Evolutionary conservation across 768 basidiomycete genomes (phyloP).

Genomic region (Asterophora lycoperdoides): DNA sequence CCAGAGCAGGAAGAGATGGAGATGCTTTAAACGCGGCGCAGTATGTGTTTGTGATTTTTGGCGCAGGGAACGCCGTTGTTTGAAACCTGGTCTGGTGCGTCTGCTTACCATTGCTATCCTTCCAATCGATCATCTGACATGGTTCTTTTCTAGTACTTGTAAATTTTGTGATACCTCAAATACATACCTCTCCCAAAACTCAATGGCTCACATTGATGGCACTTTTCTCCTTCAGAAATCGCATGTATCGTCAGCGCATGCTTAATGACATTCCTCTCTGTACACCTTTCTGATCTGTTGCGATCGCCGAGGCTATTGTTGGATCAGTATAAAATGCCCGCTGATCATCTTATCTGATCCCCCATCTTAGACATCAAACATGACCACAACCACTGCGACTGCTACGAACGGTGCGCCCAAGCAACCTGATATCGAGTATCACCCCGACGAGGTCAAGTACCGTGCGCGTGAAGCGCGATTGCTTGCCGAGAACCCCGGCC

Average conservation of each 20-base stretch:
- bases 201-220: background rate
- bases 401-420: constrained; percentile 4
- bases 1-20: constrained; percentile 43
- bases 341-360: constrained; percentile 1
- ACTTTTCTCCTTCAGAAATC: background rate
- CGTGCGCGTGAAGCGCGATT: constrained; percentile 33
- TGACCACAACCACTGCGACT: constrained; percentile 3
- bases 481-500: constrained; percentile 33
- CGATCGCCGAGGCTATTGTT: too few relatives aligned
- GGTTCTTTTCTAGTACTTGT: background rate
- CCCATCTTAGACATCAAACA: background rate
- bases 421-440: constrained; percentile 41
- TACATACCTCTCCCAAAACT: background rate
- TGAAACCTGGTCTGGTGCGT: background rate
- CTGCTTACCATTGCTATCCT: background rate
- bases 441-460: constrained; percentile 38
- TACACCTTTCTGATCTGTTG: background rate
- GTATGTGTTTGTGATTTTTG: background rate
- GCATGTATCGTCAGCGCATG: too few relatives aligned
- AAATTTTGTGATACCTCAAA: too few relatives aligned
- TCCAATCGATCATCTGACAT: background rate
- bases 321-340: constrained; percentile 1
- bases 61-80: background rate
- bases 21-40: constrained; percentile 12
- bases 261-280: too few relatives aligned